Base-by-base conservation (phyloP, 2,329 filamentous ascomycete genomes). In the Graphilbum fragrans region DNA sequence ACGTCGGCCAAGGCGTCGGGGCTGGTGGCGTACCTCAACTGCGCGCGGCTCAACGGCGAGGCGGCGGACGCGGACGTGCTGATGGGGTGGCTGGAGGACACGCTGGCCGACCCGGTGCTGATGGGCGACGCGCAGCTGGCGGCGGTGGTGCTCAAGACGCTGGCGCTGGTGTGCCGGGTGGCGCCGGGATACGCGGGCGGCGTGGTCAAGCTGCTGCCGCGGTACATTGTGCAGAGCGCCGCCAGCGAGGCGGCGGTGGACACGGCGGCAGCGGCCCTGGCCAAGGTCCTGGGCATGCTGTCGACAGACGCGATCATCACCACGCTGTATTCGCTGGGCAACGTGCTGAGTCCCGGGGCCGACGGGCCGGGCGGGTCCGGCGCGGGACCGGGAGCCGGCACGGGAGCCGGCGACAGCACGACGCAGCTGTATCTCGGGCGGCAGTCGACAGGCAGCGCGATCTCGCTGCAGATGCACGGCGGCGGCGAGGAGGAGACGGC, bases 241-340 rank as follows among this genome's bases (percentile, higher is more conserved):
- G 77, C 85, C 29, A 75, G 76, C 42, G 73, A 76, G 16, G n/a
- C 32, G n/a, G 66, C 74, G 22, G 80, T 92, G 35, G 70, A 70
- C 2, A 72, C 90, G 27, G 90, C 90, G 22, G 86, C 88, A n/a
- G 77, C 79, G 49, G 92, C 83, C 51, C 67, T 98, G 27, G 87
- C 88, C 2, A 82, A 80, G 49, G 78, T 93, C 17, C 66, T 98
- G 42, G 81, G 80, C 50, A 71, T 82, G 52, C 70, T 96, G 12
- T 94, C 92, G 2, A 84, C 94, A 52, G 92, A 98, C 64, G 82
- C 87, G 29, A 75, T 94, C 29, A 96, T 98, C 50, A 94, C 88
- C 5, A 96, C 88, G 1, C 67, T 98, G 10, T 98, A 98, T 61
- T 92, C 87, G 1, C 70, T 98, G n/a, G 92, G 92, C 18, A 98